Percentiles rank a stretch among this genome's conserved stretches.
phyloP scores from a whole-genome alignment of 2,329 filamentous ascomycete species.

The Paracoccidioides brasiliensis region DNA sequence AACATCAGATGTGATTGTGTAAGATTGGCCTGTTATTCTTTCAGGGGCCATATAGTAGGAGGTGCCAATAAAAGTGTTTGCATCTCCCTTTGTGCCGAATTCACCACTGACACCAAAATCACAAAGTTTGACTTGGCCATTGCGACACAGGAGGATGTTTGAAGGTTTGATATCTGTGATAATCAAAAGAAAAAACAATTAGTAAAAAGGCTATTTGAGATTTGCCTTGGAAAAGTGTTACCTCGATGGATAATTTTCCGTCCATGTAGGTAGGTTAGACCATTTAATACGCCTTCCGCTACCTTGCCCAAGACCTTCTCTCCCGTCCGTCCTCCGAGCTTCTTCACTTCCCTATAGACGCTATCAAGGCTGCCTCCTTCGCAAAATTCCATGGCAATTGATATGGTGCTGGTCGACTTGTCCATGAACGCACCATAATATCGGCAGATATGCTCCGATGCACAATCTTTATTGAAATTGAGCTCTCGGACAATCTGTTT shows the following conservation, averaged over 20 bases:
- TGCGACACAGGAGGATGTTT: constrained; percentile 86
- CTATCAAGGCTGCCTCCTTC: constrained; percentile 92
- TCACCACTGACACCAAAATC: constrained; percentile 97
- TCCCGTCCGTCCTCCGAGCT: constrained; percentile 82
- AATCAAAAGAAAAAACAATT: not conserved
- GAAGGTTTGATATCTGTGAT: constrained; percentile 81
- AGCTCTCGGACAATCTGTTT: constrained; percentile 95
- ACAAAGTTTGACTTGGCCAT: constrained; percentile 91
- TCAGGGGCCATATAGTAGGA: constrained; percentile 99
- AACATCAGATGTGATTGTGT: constrained; percentile 96
- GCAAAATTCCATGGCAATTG: constrained; percentile 98
- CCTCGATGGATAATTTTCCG: constrained; percentile 91
- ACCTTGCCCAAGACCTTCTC: constrained; percentile 97
- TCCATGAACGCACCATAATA: constrained; percentile 98
- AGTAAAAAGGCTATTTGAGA: not conserved
- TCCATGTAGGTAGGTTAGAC: constrained; percentile 85
- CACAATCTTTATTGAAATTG: constrained; percentile 95
- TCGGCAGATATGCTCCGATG: constrained; percentile 87
- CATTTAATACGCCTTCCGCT: constrained; percentile 84
- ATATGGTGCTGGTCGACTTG: constrained; percentile 89
- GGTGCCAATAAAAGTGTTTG: constrained; percentile 97
- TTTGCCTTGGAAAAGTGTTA: constrained; percentile 14
- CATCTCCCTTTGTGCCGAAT: constrained; percentile 96
- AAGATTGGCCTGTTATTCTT: constrained; percentile 91
- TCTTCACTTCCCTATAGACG: constrained; percentile 95